These are phyloP conservation scores for Colletotrichum paranaense DNA, from an alignment of 2,329 filamentous ascomycete species.

Conservation along the genomic window DNA sequence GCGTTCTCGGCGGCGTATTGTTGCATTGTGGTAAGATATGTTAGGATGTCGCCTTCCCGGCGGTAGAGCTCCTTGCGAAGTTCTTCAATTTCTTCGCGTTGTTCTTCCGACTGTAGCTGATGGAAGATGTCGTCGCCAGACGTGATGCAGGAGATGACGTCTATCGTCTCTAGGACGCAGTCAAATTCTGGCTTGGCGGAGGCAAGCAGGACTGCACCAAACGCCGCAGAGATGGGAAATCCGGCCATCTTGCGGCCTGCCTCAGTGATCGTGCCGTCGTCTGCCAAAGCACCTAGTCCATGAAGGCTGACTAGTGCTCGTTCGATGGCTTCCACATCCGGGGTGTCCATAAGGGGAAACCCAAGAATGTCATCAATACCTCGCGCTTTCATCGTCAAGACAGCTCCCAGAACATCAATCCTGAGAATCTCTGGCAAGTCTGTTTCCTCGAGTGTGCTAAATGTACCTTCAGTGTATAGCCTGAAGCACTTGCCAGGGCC, in stretches of 20 bases:
- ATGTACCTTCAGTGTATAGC: constrained; percentile 86
- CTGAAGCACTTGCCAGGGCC: constrained; percentile 90
- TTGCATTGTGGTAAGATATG: constrained; percentile 72
- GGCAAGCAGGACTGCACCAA: constrained; percentile 85
- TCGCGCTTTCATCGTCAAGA: constrained; percentile 93
- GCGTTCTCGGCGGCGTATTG: constrained; percentile 67
- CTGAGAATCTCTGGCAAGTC: constrained; percentile 91
- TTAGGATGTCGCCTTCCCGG: constrained; percentile 74
- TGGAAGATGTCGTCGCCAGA: constrained; percentile 73
- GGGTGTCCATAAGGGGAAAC: constrained; percentile 88
- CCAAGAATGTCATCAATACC: constrained; percentile 83
- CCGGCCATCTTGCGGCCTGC: constrained; percentile 82
- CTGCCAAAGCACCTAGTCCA: constrained; percentile 79
- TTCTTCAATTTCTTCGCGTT: constrained; percentile 63
- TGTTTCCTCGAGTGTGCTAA: constrained; percentile 74
- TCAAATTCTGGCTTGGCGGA: constrained; percentile 76
- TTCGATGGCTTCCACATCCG: constrained; percentile 80
- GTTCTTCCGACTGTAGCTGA: constrained; percentile 68
- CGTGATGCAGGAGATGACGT: constrained; percentile 78
- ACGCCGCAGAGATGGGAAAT: constrained; percentile 83
- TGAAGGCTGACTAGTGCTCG: constrained; percentile 85
- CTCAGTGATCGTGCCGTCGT: constrained; percentile 78
- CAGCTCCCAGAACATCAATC: constrained; percentile 86
- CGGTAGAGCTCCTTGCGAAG: constrained; percentile 68
- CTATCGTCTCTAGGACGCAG: constrained; percentile 85